These are phyloP conservation scores for Trametes pubescens DNA, from an alignment of 1,284 basidiomycete genomes.

Conservation along the genomic window DNA sequence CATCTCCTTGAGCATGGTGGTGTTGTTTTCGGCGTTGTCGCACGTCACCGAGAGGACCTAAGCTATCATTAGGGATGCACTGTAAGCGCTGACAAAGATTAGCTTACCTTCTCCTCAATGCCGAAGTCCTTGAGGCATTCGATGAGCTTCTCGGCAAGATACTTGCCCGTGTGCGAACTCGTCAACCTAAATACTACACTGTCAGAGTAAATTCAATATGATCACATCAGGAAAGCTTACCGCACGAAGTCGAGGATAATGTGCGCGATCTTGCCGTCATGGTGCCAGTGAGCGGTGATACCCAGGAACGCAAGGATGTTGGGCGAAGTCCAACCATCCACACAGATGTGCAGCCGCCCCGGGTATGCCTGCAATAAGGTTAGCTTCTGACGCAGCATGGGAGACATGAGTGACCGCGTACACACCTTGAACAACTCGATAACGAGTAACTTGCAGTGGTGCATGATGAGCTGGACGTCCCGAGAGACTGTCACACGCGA, in stretches of 20 bases:
- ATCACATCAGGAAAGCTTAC: too few species aligned
- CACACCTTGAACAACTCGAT: neutral
- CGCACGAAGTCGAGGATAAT: neutral
- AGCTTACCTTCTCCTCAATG: neutral
- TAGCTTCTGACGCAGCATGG: neutral
- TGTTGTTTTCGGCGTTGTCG: neutral
- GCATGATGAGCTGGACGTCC: neutral
- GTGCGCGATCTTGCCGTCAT: neutral
- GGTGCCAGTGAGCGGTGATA: neutral
- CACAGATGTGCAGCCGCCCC: neutral
- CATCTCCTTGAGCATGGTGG: neutral
- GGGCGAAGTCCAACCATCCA: neutral
- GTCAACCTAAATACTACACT: neutral
- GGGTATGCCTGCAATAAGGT: neutral
- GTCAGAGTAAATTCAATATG: too few species aligned
- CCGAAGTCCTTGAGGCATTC: neutral
- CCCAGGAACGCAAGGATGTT: neutral
- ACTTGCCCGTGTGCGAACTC: neutral
- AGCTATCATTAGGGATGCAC: too few species aligned
- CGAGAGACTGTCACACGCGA: neutral
- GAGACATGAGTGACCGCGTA: neutral
- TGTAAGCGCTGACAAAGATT: too few species aligned
- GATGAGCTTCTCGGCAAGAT: neutral
- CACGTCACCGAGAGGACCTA: neutral
- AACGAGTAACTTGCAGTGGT: neutral